These are phyloP conservation scores for Podospora anserina DNA, from an alignment of 495 filamentous ascomycete genomes.

Conservation along the genomic window DNA sequence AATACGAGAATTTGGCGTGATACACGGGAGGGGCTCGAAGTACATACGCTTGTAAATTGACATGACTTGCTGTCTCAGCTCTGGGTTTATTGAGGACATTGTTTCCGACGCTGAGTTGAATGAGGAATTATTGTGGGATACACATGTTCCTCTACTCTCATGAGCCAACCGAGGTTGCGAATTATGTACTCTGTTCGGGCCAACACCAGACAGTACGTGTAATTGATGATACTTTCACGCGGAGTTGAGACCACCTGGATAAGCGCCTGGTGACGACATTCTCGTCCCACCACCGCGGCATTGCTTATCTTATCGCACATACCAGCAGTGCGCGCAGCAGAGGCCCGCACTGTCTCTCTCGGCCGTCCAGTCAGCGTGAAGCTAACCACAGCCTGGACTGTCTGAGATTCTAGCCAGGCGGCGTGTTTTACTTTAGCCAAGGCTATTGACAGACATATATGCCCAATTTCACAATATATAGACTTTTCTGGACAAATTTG, in stretches of 20 bases:
- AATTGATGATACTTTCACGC: not conserved
- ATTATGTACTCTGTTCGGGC: not conserved
- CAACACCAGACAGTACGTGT: not conserved
- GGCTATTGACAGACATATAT: not conserved
- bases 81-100: slow-evolving; percentile 37
- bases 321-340: not conserved
- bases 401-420: not conserved
- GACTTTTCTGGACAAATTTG: not conserved
- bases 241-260: not conserved
- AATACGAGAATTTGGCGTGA: not conserved
- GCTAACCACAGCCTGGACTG: not conserved
- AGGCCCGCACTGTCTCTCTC: not conserved
- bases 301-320: not conserved
- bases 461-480: not conserved
- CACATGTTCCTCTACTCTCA: not conserved
- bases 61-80: slow-evolving; percentile 76
- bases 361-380: not conserved
- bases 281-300: slow-evolving; percentile 5
- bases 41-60: slow-evolving; percentile 81
- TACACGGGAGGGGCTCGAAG: not conserved
- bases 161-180: not conserved
- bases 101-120: not conserved
- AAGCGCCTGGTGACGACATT: not conserved
- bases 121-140: not conserved
- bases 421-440: not conserved